phyloP scores from a whole-genome alignment of 257 asterid species.

The Buddleja alternifolia region DNA sequence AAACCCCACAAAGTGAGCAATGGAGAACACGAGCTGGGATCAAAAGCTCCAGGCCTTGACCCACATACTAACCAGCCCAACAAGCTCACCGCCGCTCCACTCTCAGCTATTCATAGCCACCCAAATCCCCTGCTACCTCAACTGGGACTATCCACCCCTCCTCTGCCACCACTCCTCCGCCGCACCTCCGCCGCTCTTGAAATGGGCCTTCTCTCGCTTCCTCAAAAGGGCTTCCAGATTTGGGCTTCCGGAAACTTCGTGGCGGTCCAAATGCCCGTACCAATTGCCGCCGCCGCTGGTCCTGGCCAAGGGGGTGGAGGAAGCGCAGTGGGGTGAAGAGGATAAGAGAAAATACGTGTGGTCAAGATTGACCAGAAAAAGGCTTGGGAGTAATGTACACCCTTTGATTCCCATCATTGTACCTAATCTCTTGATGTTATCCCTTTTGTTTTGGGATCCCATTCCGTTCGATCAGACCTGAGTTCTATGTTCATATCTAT shows the following conservation, averaged over 20 bases:
- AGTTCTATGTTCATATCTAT: too few relatives aligned
- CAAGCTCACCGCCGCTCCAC: conserved; percentile 69
- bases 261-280: conserved; percentile 93
- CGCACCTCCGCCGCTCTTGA: conserved; percentile 39
- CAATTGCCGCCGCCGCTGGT: conserved; percentile 69
- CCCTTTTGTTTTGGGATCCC: conserved; percentile 67
- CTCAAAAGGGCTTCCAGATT: conserved; percentile 50
- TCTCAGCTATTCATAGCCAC: conserved; percentile 75
- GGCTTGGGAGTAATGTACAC: conserved; percentile 47
- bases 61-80: conserved; percentile 69
- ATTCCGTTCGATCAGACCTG: conserved; percentile 34
- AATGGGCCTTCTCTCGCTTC: conserved; percentile 63
- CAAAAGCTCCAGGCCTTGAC: conserved; percentile 68
- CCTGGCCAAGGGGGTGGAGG: conserved; percentile 77
- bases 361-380: conserved; percentile 54
- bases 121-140: conserved; percentile 81
- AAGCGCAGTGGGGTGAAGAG: conserved; percentile 72
- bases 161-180: conserved; percentile 57
- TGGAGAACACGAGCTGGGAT: conserved; percentile 80
- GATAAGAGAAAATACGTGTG: conserved; percentile 55
- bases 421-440: conserved; percentile 64
- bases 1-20: neutral
- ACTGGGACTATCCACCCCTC: conserved; percentile 95
- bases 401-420: conserved; percentile 60
- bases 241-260: conserved; percentile 66